Percentiles rank a stretch among this genome's conserved stretches.
phyloP scores from a whole-genome alignment of 2,329 filamentous ascomycete genomes.

The Fusarium sororula region DNA sequence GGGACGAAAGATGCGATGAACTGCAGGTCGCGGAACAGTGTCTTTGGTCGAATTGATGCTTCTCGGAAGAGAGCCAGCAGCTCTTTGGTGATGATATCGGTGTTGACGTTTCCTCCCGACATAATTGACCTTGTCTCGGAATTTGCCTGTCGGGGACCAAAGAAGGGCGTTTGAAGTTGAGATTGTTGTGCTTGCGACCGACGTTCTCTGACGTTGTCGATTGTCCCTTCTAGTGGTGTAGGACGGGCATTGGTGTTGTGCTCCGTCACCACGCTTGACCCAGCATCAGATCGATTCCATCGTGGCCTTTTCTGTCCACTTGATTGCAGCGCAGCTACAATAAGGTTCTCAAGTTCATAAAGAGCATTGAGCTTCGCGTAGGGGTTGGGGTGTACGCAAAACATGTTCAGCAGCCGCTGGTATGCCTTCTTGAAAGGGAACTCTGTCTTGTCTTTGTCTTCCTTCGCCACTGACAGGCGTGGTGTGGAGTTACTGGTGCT shows the following conservation, averaged over 20 bases:
- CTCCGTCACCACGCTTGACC: conserved; percentile 47
- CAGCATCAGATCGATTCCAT: conserved; percentile 50
- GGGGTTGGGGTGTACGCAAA: conserved; percentile 89
- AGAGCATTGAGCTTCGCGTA: conserved; percentile 85
- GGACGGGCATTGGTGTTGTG: conserved; percentile 48
- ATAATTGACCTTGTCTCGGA: conserved; percentile 59
- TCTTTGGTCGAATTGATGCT: conserved; percentile 76
- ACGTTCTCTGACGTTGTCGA: conserved; percentile 75
- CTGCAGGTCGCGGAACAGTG: conserved; percentile 83
- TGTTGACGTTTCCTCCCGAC: conserved; percentile 62
- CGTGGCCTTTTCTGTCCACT: conserved; percentile 47
- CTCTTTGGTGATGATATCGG: conserved; percentile 72
- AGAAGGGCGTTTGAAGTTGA: conserved; percentile 40
- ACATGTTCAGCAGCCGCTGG: conserved; percentile 80
- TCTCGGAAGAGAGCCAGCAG: conserved; percentile 74
- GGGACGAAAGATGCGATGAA: conserved; percentile 75
- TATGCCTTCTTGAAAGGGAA: conserved; percentile 88
- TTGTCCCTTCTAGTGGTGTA: conserved; percentile 70
- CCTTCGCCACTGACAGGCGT: conserved; percentile 36
- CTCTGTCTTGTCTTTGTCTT: conserved; percentile 52
- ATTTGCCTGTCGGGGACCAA: conserved; percentile 55
- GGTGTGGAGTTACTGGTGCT: conserved; percentile 41
- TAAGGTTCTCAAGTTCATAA: conserved; percentile 83
- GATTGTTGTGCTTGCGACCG: conserved; percentile 62
- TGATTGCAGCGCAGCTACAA: conserved; percentile 72